Evolutionary conservation across 73 alveolate genomes (phyloP).

Genomic region (Paramecium pentaurelia): DNA sequence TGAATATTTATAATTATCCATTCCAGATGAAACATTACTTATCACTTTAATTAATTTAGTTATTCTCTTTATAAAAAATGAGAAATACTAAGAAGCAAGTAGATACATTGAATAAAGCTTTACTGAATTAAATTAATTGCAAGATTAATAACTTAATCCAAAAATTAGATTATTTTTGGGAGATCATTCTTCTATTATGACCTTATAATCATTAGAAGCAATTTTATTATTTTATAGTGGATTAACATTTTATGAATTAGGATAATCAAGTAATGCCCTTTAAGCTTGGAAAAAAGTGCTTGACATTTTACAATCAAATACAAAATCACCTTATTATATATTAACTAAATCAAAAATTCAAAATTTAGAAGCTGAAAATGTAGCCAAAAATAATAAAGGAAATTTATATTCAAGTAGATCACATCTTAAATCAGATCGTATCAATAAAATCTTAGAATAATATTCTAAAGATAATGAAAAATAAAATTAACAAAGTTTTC

Average conservation of each 20-base stretch:
- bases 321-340: constrained; percentile 15
- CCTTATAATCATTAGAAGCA: not conserved
- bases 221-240: constrained; percentile 37
- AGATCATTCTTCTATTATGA: constrained; percentile 14
- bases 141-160: constrained; percentile 17
- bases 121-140: not conserved
- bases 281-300: constrained; percentile 28
- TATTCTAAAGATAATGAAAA: not conserved
- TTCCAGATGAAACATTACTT: constrained; percentile 27
- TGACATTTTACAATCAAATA: not conserved
- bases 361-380: constrained; percentile 33
- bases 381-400: not conserved
- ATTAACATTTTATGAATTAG: constrained; percentile 9
- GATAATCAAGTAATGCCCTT: not conserved
- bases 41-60: constrained; percentile 34
- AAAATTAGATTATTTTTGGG: constrained; percentile 30
- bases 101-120: constrained; percentile 29
- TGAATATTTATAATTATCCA: not conserved
- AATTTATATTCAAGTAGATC: not conserved
- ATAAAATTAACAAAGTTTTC: not conserved
- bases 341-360: not conserved
- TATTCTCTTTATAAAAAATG: constrained; percentile 20
- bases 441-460: not conserved
- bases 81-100: constrained; percentile 28
- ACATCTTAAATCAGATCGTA: constrained; percentile 11